Conservation (phyloP, 2,329 filamentous ascomycete species). For the Fusarium drepaniforme region DNA sequence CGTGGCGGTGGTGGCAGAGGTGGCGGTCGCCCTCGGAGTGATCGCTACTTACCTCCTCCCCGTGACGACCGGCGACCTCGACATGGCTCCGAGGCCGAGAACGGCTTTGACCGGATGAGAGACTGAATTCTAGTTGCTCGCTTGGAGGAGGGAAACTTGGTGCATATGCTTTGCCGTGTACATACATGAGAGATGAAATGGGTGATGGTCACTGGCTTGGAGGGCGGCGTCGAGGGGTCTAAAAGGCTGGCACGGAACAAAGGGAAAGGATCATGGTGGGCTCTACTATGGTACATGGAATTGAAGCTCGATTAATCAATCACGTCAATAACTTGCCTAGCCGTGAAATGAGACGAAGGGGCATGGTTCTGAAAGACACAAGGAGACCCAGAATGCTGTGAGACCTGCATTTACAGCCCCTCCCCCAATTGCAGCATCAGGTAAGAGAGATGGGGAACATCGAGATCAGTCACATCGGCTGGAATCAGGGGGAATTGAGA, state of each 20-base stretch:
- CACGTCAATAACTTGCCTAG: not conserved
- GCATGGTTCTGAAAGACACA: not conserved
- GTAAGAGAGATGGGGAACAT: not conserved
- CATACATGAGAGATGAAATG: not conserved
- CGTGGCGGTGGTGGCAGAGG: constrained; percentile 46
- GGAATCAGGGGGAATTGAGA: not conserved
- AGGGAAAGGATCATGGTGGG: not conserved
- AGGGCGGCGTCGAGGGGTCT: constrained; percentile 7
- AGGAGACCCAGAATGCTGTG: not conserved
- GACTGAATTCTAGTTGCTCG: not conserved
- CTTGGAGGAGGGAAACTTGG: not conserved
- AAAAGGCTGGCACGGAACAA: constrained; percentile 1
- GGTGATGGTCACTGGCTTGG: not conserved
- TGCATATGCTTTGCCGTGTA: not conserved
- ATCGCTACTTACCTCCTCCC: constrained; percentile 49
- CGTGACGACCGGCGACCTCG: constrained; percentile 27
- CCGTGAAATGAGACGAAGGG: not conserved
- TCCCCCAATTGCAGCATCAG: not conserved
- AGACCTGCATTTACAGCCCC: not conserved
- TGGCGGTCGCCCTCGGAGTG: constrained; percentile 46
- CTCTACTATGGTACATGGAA: constrained; percentile 17
- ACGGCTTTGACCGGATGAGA: constrained; percentile 21
- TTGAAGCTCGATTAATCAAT: constrained; percentile 11
- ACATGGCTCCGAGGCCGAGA: constrained; percentile 16
- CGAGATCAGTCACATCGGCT: not conserved